Conservation (phyloP, 1,284 basidiomycete species). For the Stygiomarasmius scandens region DNA sequence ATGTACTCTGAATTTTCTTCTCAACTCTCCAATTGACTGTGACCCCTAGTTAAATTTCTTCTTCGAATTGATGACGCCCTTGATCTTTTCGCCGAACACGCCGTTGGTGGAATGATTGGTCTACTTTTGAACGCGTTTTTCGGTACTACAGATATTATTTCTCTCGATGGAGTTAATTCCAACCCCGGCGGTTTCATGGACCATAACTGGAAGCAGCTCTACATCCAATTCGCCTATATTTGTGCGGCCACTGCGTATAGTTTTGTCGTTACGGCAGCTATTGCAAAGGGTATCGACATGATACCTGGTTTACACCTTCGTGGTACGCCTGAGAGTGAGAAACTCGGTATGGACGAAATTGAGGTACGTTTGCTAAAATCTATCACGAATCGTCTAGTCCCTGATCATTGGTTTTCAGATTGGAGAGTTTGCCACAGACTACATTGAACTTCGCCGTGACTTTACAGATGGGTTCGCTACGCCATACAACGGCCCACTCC, state of each 20-base stretch:
- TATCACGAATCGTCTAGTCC: background rate
- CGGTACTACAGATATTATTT: conserved; percentile 62
- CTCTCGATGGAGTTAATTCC: conserved; percentile 76
- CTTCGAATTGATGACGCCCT: conserved; percentile 80
- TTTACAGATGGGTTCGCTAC: conserved; percentile 59
- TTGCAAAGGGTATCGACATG: conserved; percentile 73
- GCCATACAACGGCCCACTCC: conserved; percentile 7
- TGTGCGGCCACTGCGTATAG: conserved; percentile 68
- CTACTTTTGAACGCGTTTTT: conserved; percentile 82
- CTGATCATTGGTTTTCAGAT: conserved; percentile 46
- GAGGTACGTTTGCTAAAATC: conserved; percentile 56
- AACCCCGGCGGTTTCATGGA: conserved; percentile 42
- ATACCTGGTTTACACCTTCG: conserved; percentile 81
- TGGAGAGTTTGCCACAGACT: conserved; percentile 78
- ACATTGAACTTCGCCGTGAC: conserved; percentile 76
- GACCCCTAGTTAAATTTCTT: conserved; percentile 72
- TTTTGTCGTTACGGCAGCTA: conserved; percentile 68
- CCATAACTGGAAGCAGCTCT: conserved; percentile 55
- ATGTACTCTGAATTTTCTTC: conserved; percentile 33
- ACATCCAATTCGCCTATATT: conserved; percentile 85
- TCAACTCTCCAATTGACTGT: too few species aligned
- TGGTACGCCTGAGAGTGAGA: conserved; percentile 76
- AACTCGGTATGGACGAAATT: conserved; percentile 86
- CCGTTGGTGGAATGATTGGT: conserved; percentile 81
- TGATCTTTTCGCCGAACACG: conserved; percentile 91